A percentile compares a stretch with the other conserved stretches of the same genome.
Evolutionary conservation across 257 asterid genomes (phyloP).

Genomic region (Nicotiana otophora): DNA sequence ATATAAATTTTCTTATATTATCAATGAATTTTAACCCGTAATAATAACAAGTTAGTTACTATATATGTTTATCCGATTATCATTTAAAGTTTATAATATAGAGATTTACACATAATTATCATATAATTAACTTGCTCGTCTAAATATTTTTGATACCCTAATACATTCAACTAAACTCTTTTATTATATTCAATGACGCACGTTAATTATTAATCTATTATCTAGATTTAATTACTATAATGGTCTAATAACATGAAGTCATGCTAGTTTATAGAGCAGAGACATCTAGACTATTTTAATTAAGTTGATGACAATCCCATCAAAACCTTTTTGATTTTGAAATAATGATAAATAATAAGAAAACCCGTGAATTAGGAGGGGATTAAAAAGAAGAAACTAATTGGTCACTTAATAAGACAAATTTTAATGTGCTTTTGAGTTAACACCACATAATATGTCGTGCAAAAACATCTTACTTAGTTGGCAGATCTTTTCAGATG

Average conservation of each 20-base stretch:
- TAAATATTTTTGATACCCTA: neutral
- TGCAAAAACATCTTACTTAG: constrained; percentile 19
- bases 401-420: constrained; percentile 56
- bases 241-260: constrained; percentile 25
- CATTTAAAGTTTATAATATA: neutral
- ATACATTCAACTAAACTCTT: neutral
- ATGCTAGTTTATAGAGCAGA: constrained; percentile 42
- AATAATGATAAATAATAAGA: constrained; percentile 12
- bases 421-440: constrained; percentile 42
- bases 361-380: constrained; percentile 38
- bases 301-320: constrained; percentile 3
- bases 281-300: constrained; percentile 13
- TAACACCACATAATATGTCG: constrained; percentile 33
- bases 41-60: neutral
- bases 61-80: neutral
- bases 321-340: neutral
- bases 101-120: neutral
- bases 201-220: neutral
- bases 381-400: constrained; percentile 10
- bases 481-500: constrained; percentile 55
- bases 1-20: too few species aligned
- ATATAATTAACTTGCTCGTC: neutral
- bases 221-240: neutral
- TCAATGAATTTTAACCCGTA: neutral
- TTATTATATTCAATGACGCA: neutral